phyloP scores from a whole-genome alignment of 2,329 filamentous ascomycete species.

The Tolypocladium nubicola region DNA sequence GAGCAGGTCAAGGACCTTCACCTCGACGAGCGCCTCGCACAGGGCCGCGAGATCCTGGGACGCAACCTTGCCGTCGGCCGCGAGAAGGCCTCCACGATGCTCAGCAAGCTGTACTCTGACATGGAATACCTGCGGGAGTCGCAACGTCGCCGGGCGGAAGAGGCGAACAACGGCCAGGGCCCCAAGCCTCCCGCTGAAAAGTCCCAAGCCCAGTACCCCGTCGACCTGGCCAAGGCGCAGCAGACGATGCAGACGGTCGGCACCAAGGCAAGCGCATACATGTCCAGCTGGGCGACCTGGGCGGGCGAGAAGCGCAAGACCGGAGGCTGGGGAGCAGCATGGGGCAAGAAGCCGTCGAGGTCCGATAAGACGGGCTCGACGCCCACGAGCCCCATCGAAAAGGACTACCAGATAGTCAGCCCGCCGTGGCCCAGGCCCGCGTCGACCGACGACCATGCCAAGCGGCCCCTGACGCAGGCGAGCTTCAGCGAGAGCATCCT shows the following conservation, averaged over 20 bases:
- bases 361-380: constrained; percentile 19
- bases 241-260: constrained; percentile 38
- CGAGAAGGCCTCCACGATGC: constrained; percentile 77
- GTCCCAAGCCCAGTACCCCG: constrained; percentile 5
- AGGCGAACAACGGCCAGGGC: constrained; percentile 16
- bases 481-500: constrained; percentile 36
- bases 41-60: constrained; percentile 75
- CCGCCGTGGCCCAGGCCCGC: constrained; percentile 15
- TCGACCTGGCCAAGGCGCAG: constrained; percentile 29
- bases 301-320: constrained; percentile 64
- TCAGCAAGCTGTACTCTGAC: constrained; percentile 83
- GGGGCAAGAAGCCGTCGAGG: constrained; percentile 23
- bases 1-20: constrained; percentile 92
- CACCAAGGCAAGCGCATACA: constrained; percentile 49
- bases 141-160: constrained; percentile 29
- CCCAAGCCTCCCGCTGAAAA: constrained; percentile 4
- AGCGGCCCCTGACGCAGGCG: constrained; percentile 25
- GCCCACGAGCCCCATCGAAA: constrained; percentile 26
- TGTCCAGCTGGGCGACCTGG: constrained; percentile 60
- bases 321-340: constrained; percentile 31
- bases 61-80: constrained; percentile 80
- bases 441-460: constrained; percentile 16
- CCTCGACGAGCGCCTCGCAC: constrained; percentile 79
- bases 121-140: constrained; percentile 55
- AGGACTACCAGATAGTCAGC: constrained; percentile 25